phyloP scores from a whole-genome alignment of 2,329 filamentous ascomycete species.

The Chaetoscypha palmicola region DNA sequence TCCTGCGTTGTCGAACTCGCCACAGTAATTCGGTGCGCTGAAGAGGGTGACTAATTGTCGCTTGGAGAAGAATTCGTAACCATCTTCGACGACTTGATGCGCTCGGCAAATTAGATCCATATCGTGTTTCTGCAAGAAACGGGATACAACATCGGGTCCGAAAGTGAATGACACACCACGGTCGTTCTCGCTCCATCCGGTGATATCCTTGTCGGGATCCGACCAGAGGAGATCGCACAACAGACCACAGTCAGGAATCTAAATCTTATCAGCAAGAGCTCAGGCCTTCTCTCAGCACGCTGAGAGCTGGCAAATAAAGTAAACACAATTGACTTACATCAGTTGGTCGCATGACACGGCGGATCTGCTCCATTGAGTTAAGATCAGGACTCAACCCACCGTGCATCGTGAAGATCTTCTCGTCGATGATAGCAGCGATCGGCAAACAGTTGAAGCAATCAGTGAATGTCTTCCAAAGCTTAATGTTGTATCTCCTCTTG shows the following conservation, averaged over 20 bases:
- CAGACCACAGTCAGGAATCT: slow-evolving; percentile 97
- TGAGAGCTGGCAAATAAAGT: slow-evolving; percentile 23
- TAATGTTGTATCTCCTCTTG: slow-evolving; percentile 98
- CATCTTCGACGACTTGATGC: slow-evolving; percentile 97
- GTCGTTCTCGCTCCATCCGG: slow-evolving; percentile 98
- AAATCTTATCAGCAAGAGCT: slow-evolving; percentile 31
- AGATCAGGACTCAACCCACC: slow-evolving; percentile 93
- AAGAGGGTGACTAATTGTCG: slow-evolving; percentile 95
- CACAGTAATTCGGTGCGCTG: slow-evolving; percentile 98
- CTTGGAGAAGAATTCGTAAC: slow-evolving; percentile 99
- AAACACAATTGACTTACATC: slow-evolving; percentile 62
- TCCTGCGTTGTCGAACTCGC: slow-evolving; percentile 98
- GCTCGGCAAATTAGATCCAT: slow-evolving; percentile 99
- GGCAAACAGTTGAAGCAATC: slow-evolving; percentile 99
- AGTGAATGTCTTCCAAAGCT: slow-evolving; percentile 99
- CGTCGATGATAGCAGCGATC: slow-evolving; percentile 97
- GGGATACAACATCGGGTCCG: slow-evolving; percentile 91
- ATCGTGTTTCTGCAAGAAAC: slow-evolving; percentile 97
- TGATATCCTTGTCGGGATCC: slow-evolving; percentile 98
- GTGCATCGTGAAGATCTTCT: slow-evolving; percentile 99
- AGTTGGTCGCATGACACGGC: slow-evolving; percentile 95
- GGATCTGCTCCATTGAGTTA: slow-evolving; percentile 99
- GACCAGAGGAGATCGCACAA: slow-evolving; percentile 98
- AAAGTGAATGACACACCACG: slow-evolving; percentile 98
- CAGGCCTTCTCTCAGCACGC: slow-evolving; percentile 27